Conservation (phyloP, 1,139 yeast species). For the Hemisphaericaspora xylanilytica region DNA sequence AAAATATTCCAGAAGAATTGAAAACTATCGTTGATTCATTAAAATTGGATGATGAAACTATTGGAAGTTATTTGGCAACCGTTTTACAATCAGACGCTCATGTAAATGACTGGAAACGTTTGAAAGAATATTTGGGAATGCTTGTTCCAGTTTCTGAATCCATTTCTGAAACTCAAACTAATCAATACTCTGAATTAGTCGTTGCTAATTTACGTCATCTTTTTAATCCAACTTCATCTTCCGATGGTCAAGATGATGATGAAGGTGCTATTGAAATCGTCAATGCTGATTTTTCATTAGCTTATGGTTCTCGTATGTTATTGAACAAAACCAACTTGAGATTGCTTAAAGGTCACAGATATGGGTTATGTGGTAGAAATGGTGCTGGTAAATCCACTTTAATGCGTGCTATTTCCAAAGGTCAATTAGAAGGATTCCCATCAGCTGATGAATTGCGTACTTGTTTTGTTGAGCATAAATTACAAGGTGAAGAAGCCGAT, state of each 20-base stretch:
- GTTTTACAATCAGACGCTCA: slow-evolving; percentile 73
- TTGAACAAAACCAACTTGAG: slow-evolving; percentile 87
- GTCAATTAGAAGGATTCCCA: slow-evolving; percentile 98
- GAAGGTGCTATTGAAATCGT: slow-evolving; percentile 72
- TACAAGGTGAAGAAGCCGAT: slow-evolving; percentile 94
- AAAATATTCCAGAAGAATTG: slow-evolving; percentile 30
- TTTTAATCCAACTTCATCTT: slow-evolving; percentile 63
- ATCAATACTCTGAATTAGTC: slow-evolving; percentile 44
- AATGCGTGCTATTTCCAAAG: slow-evolving; percentile 96
- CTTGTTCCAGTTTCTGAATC: slow-evolving; percentile 42
- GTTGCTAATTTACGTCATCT: slow-evolving; percentile 58
- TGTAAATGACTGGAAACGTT: slow-evolving; percentile 85
- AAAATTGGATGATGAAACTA: slow-evolving; percentile 29
- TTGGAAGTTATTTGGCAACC: slow-evolving; percentile 50
- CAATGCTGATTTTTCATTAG: slow-evolving; percentile 90
- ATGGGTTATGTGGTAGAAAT: slow-evolving; percentile 96
- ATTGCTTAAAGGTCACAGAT: slow-evolving; percentile 90
- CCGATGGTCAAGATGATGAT: slow-evolving; percentile 64
- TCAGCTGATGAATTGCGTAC: slow-evolving; percentile 83
- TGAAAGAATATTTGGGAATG: slow-evolving; percentile 54
- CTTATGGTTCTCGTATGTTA: slow-evolving; percentile 97
- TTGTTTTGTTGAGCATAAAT: slow-evolving; percentile 94
- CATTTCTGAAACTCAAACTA: slow-evolving; percentile 36
- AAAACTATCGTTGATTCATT: slow-evolving; percentile 22
- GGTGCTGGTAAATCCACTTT: slow-evolving; percentile 99